Evolutionary conservation across 345 rosid species (phyloP), one percentile per base, ranked within the genome.

Genomic region (Eutrema yunnanense): DNA sequence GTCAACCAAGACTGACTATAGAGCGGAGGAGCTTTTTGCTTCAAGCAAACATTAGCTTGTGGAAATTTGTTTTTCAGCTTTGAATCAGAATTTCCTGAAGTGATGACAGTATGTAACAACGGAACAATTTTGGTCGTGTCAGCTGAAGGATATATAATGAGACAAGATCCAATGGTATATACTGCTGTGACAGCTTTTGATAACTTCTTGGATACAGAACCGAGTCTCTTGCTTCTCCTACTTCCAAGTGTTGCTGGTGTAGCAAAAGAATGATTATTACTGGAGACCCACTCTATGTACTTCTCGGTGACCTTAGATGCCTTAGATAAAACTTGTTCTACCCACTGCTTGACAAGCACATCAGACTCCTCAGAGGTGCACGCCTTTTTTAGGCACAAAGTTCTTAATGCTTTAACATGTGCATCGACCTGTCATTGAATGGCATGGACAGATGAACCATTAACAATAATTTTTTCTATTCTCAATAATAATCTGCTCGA

Each of bases 1-100:
- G 96, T 83, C 78, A 91, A 73, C 98, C 98, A 91, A 40, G 92
- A 89, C 78, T 87, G 97, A 63, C 87, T 84, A 69, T 88, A 91
- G 68, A 91, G 75, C 59, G 93, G 80, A 70, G 86, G 92, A 6
- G 87, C 86, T 53, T 75, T 76, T 67, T 86, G 88, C 80, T 87
- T 89, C 71, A 88, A 62, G 78, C 87, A 84, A 74, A 80, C 77
- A 55, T 77, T 58, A 72, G 84, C 74, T 53, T 82, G 82, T 9
- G 87, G 86, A 64, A 91, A 69, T 74, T 78, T 89, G 58, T 66
- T 72, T 63, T 83, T 86, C 77, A 83, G 76, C 72, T 89, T 91
- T 32, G 86, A 76, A 69, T 85, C 86, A 46, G 88, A 69, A 76
- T 82, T 78, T 69, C 87, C 89, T 1, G 96, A 95, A 40, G 97